These are phyloP conservation scores for Penicillium fuscoglaucum DNA, from an alignment of 2,329 filamentous ascomycete species.

Conservation along the genomic window DNA sequence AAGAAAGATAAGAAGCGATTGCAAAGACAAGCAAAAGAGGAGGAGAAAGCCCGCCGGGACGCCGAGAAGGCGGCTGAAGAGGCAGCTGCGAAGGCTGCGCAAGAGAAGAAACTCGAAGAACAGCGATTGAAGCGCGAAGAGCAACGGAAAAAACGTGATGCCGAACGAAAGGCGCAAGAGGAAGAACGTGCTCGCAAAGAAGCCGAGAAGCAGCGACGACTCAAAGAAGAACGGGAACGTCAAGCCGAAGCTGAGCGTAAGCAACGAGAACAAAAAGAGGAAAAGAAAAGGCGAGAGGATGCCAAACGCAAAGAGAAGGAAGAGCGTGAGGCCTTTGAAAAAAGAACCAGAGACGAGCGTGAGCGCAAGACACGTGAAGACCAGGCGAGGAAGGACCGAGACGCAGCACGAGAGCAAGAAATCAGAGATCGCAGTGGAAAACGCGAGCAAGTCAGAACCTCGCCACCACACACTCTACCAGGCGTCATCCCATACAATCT, in stretches of 20 bases:
- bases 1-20: constrained; percentile 90
- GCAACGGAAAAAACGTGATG: constrained; percentile 86
- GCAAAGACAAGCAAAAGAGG: constrained; percentile 85
- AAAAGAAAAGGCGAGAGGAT: constrained; percentile 73
- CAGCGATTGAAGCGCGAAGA: constrained; percentile 81
- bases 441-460: constrained; percentile 50
- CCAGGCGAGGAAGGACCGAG: constrained; percentile 59
- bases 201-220: constrained; percentile 73
- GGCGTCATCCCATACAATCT: constrained; percentile 57
- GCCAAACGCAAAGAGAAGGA: constrained; percentile 76
- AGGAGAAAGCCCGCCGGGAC: constrained; percentile 84
- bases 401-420: constrained; percentile 49
- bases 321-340: constrained; percentile 62
- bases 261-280: constrained; percentile 74
- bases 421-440: constrained; percentile 43
- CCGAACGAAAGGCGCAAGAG: constrained; percentile 84
- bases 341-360: constrained; percentile 61
- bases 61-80: constrained; percentile 89
- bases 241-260: constrained; percentile 86
- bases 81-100: constrained; percentile 70
- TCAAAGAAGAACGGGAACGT: constrained; percentile 81
- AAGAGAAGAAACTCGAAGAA: constrained; percentile 78
- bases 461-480: constrained; percentile 58
- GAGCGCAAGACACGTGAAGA: constrained; percentile 55
- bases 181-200: constrained; percentile 84